Evolutionary conservation across 768 basidiomycete genomes (phyloP).

Genomic region (Punctularia strigosozonata): DNA sequence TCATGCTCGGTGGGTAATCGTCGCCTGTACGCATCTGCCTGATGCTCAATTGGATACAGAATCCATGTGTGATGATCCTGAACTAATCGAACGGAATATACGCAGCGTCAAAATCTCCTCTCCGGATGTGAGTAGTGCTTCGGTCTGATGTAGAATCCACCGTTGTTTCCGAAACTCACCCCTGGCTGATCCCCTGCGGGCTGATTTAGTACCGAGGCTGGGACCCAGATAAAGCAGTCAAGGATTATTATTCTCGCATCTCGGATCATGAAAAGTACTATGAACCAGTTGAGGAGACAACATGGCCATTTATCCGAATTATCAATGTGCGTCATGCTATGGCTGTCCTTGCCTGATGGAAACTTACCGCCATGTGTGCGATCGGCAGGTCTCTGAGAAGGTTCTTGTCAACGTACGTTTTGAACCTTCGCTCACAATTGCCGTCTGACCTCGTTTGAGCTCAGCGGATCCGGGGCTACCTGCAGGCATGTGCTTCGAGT

Average conservation of each 20-base stretch:
- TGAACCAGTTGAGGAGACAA: slow-evolving; percentile 83
- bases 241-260: slow-evolving; percentile 89
- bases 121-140: slow-evolving; percentile 63
- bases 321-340: slow-evolving; percentile 51
- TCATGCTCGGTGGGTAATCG: slow-evolving; percentile 64
- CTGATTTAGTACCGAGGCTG: slow-evolving; percentile 71
- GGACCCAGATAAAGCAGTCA: slow-evolving; percentile 85
- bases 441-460: neutral
- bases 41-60: slow-evolving; percentile 34
- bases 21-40: slow-evolving; percentile 1
- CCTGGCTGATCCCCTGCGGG: neutral
- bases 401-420: slow-evolving; percentile 81
- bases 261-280: slow-evolving; percentile 78
- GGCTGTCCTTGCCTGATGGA: neutral
- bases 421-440: neutral
- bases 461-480: slow-evolving; percentile 78
- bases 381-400: slow-evolving; percentile 92
- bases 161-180: neutral
- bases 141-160: neutral
- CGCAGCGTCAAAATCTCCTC: slow-evolving; percentile 96
- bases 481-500: slow-evolving; percentile 41
- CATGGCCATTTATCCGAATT: slow-evolving; percentile 90
- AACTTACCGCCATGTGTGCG: neutral
- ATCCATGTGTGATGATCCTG: slow-evolving; percentile 80
- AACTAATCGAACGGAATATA: slow-evolving; percentile 90